Evolutionary conservation across 345 rosid species (phyloP).

Genomic region (Eucalyptus marginata): DNA sequence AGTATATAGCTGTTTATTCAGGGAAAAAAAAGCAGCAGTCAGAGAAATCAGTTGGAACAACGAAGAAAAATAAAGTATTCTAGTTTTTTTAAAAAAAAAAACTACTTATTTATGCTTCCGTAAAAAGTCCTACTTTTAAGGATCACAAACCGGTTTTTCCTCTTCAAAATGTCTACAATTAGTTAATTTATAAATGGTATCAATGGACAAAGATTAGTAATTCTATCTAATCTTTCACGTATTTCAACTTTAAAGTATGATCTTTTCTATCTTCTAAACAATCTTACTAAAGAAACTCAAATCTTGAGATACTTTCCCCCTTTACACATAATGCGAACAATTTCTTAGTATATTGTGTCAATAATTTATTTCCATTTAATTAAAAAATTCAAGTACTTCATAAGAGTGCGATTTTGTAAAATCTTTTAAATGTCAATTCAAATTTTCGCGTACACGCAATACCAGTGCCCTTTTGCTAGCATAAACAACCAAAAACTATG

Average conservation of each 20-base stretch:
- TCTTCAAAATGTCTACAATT: not conserved
- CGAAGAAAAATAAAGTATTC: not conserved
- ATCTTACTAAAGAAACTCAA: not conserved
- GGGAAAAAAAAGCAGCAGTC: not conserved
- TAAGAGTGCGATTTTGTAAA: not conserved
- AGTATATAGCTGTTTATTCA: not conserved
- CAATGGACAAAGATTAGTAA: not conserved
- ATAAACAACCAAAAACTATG: not conserved
- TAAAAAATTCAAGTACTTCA: not conserved
- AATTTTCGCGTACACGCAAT: not conserved
- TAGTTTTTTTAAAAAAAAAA: not conserved
- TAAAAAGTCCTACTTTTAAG: not conserved
- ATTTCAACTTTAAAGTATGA: not conserved
- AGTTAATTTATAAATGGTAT: not conserved
- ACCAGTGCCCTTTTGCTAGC: not conserved
- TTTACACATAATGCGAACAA: not conserved
- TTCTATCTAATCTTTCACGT: not conserved
- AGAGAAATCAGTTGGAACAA: not conserved
- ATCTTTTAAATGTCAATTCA: not conserved
- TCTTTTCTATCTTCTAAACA: not conserved
- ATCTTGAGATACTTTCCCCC: not conserved
- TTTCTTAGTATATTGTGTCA: not conserved
- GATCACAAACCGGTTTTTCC: not conserved
- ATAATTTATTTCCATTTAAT: not conserved
- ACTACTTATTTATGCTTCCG: not conserved